These are phyloP conservation scores for Gymnopilus dilepis DNA, from an alignment of 768 basidiomycete species.

Conservation along the genomic window DNA sequence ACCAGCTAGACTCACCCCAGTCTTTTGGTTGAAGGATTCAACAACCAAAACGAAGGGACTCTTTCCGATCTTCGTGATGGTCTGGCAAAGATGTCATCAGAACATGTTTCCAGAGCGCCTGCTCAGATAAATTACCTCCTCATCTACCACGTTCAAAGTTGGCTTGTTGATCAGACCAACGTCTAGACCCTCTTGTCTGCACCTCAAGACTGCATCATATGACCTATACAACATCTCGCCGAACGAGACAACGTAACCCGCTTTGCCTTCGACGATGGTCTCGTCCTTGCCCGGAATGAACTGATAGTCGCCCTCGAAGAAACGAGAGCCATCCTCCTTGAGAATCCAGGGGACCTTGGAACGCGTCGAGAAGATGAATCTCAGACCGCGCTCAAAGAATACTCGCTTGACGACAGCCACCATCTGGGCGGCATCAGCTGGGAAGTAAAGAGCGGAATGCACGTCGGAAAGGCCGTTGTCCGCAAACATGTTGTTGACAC, in stretches of 20 bases:
- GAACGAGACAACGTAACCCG: conserved; percentile 84
- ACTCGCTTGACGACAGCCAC: conserved; percentile 73
- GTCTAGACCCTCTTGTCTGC: conserved; percentile 72
- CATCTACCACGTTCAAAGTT: conserved; percentile 83
- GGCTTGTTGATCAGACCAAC: conserved; percentile 90
- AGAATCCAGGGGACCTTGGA: conserved; percentile 90
- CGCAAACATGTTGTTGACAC: conserved; percentile 85
- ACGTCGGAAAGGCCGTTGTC: conserved; percentile 87
- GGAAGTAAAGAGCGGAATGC: conserved; percentile 85
- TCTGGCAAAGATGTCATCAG: conserved; percentile 35
- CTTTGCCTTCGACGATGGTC: conserved; percentile 74
- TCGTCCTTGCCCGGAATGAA: conserved; percentile 90
- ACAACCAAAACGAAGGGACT: conserved; percentile 84
- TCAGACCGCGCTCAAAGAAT: conserved; percentile 82
- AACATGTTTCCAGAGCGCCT: no score
- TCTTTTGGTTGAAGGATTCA: conserved; percentile 89
- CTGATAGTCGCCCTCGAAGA: conserved; percentile 73
- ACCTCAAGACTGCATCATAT: conserved; percentile 80
- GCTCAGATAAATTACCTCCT: conserved; percentile 55
- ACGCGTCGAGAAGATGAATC: conserved; percentile 89
- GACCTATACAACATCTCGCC: conserved; percentile 89
- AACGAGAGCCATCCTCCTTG: conserved; percentile 71
- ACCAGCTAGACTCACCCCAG: conserved; percentile 60
- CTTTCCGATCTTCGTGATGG: conserved; percentile 70
- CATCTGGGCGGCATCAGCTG: conserved; percentile 86